Conservation (phyloP, 2,329 filamentous ascomycete genomes). For the Aspergillus sp. region DNA sequence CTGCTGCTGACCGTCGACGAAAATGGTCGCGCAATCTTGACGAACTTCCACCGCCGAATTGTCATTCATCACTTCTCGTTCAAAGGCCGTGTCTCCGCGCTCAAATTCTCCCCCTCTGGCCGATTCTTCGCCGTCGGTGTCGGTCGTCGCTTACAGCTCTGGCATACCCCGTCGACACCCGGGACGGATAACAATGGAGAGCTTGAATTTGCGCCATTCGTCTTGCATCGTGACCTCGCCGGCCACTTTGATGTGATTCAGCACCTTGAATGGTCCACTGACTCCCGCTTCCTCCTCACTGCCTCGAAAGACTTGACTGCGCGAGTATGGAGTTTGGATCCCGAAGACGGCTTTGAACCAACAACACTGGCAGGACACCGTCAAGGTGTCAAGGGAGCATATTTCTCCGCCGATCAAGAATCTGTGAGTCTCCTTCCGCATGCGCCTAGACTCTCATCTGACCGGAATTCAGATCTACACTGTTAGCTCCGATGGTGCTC, state of each 20-base stretch:
- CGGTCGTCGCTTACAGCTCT: constrained; percentile 86
- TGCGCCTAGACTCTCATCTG: constrained; percentile 9
- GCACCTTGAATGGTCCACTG: constrained; percentile 90
- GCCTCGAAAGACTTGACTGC: constrained; percentile 89
- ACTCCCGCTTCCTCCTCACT: constrained; percentile 92
- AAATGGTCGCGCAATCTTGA: constrained; percentile 89
- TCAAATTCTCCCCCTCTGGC: constrained; percentile 88
- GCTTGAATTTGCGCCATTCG: constrained; percentile 92
- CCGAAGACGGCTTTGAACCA: constrained; percentile 82
- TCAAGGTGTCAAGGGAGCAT: constrained; percentile 88
- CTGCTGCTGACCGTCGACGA: constrained; percentile 91
- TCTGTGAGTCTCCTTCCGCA: constrained; percentile 48
- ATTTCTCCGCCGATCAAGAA: constrained; percentile 93
- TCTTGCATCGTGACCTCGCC: constrained; percentile 79
- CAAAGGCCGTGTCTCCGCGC: constrained; percentile 73
- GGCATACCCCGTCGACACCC: constrained; percentile 90
- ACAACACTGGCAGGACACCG: constrained; percentile 89
- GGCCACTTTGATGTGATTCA: constrained; percentile 87
- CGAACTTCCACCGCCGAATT: constrained; percentile 82
- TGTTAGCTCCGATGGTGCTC: constrained; percentile 92
- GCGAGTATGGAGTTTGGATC: constrained; percentile 89
- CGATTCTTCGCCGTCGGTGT: constrained; percentile 86
- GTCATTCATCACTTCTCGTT: constrained; percentile 96
- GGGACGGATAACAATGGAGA: constrained; percentile 76
- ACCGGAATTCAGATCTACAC: constrained; percentile 68